These are phyloP conservation scores for Hydrangea macrophylla DNA, from an alignment of 148 eudicot genomes.

Conservation along the genomic window DNA sequence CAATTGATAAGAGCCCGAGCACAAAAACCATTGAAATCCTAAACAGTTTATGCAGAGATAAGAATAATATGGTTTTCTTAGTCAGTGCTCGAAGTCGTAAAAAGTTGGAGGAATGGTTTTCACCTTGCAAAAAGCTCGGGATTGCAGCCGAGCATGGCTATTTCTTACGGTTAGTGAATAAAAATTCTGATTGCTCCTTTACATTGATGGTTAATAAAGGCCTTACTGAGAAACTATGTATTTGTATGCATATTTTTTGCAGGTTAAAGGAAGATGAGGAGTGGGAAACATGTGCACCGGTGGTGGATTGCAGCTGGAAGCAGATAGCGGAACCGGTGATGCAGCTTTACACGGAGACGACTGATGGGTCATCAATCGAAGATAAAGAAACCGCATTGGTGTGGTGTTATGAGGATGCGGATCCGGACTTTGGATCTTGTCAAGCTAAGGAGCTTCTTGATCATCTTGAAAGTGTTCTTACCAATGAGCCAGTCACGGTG, in stretches of 20 bases:
- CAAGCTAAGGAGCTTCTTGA: constrained; percentile 46
- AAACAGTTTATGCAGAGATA: constrained; percentile 31
- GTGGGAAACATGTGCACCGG: constrained; percentile 32
- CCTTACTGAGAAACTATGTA: background rate
- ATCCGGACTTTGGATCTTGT: constrained; percentile 41
- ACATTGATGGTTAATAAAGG: background rate
- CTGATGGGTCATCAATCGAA: constrained; percentile 42
- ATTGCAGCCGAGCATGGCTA: constrained; percentile 42
- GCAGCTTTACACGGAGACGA: constrained; percentile 40
- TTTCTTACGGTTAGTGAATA: constrained; percentile 22
- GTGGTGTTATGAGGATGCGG: constrained; percentile 38
- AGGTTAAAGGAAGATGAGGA: constrained; percentile 22
- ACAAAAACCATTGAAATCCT: constrained; percentile 20
- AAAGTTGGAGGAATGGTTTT: constrained; percentile 29
- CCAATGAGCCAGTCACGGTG: constrained; percentile 44
- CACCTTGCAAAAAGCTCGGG: constrained; percentile 29
- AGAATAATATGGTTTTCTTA: constrained; percentile 32
- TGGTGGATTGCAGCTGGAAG: constrained; percentile 30
- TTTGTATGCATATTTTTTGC: background rate
- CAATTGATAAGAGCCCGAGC: constrained; percentile 30
- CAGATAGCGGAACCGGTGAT: constrained; percentile 38
- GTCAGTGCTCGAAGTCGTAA: constrained; percentile 30
- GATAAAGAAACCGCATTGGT: constrained; percentile 37
- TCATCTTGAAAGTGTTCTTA: constrained; percentile 45
- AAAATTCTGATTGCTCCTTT: background rate